These are phyloP conservation scores for Hirschioporus abietinus DNA, from an alignment of 768 basidiomycete species.

Conservation along the genomic window DNA sequence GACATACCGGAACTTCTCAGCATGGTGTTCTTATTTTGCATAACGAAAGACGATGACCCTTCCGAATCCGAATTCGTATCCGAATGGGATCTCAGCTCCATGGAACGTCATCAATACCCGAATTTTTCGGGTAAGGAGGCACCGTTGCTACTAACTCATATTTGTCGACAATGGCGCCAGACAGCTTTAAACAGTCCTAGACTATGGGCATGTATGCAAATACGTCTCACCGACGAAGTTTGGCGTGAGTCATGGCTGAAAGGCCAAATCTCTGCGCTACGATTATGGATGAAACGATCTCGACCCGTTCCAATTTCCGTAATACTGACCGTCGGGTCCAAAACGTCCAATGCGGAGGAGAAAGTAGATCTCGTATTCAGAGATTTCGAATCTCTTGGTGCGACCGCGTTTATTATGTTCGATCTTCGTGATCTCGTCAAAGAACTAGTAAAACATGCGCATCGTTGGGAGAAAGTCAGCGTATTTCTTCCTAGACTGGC, in stretches of 20 bases:
- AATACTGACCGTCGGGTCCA: neutral
- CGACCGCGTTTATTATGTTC: too few relatives aligned
- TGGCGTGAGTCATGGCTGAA: conserved; percentile 39
- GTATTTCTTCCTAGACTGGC: neutral
- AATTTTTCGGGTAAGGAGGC: neutral
- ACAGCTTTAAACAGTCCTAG: conserved; percentile 44
- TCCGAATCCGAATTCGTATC: too few relatives aligned
- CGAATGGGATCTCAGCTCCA: too few relatives aligned
- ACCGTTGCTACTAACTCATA: conserved; percentile 38
- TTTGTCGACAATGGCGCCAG: conserved; percentile 60
- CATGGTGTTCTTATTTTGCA: neutral
- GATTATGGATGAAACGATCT: conserved; percentile 34
- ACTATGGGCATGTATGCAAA: conserved; percentile 41
- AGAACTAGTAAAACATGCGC: neutral
- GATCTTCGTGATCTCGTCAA: neutral
- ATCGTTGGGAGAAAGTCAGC: neutral
- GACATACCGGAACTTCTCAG: conserved; percentile 25
- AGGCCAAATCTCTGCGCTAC: conserved; percentile 28
- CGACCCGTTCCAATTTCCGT: neutral
- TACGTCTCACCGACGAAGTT: conserved; percentile 43
- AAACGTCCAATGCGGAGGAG: too few relatives aligned
- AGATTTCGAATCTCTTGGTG: neutral
- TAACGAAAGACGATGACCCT: too few relatives aligned
- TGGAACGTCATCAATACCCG: too few relatives aligned
- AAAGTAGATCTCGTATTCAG: neutral